Evolutionary conservation across 208 protist species (phyloP).

Genomic region (Balamuthia mandrillaris): DNA sequence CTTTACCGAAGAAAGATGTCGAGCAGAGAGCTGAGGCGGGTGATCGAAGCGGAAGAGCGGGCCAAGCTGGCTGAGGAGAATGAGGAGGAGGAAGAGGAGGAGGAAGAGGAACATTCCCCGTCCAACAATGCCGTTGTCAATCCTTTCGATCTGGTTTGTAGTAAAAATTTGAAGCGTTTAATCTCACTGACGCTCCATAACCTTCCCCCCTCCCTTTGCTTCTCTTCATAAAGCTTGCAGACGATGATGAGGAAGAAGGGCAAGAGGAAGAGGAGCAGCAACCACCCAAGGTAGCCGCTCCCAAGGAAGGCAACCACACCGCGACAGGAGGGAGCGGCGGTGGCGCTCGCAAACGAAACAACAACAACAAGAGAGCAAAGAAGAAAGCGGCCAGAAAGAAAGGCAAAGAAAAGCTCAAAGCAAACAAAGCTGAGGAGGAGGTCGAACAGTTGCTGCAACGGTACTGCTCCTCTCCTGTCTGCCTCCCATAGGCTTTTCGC

Average conservation of each 20-base stretch:
- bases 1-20: neutral
- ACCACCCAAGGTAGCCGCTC: too few species aligned
- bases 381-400: neutral
- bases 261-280: neutral
- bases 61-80: neutral
- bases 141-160: constrained; percentile 27
- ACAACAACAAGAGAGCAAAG: neutral
- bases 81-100: neutral
- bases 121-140: neutral
- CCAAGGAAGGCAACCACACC: neutral
- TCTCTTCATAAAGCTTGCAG: neutral
- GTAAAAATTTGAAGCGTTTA: neutral
- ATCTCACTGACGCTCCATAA: neutral
- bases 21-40: neutral
- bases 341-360: neutral
- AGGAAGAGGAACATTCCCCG: neutral
- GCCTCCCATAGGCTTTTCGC: neutral
- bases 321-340: neutral
- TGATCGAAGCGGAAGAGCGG: neutral
- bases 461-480: neutral
- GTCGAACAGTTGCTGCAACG: neutral
- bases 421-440: neutral
- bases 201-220: neutral
- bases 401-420: neutral
- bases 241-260: neutral